A percentile compares a stretch with the other conserved stretches of the same genome.
Conservation (phyloP, 2,329 filamentous ascomycete genomes). For the Biscogniauxia sp. region DNA sequence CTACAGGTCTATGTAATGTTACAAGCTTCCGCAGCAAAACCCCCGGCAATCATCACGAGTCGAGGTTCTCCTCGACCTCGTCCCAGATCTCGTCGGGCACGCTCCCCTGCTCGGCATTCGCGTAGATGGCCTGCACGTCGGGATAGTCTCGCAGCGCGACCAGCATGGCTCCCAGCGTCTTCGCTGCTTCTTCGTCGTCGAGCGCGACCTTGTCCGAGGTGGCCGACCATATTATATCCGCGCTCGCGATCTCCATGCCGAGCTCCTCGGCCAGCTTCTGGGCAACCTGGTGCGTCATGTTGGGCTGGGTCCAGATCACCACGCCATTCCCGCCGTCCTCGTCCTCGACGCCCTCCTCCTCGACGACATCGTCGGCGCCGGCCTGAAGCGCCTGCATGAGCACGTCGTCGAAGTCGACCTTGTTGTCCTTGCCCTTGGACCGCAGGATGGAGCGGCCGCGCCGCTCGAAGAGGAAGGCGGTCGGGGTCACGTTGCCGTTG, state of each 20-base stretch:
- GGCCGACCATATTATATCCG: constrained; percentile 81
- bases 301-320: constrained; percentile 68
- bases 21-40: constrained; percentile 22
- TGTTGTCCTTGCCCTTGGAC: constrained; percentile 42
- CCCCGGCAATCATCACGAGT: constrained; percentile 23
- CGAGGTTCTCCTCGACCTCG: constrained; percentile 51
- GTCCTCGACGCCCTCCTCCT: constrained; percentile 59
- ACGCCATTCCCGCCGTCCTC: constrained; percentile 56
- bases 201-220: constrained; percentile 72
- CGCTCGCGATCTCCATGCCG: constrained; percentile 65
- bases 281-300: constrained; percentile 61
- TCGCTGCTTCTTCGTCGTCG: constrained; percentile 53
- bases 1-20: constrained; percentile 32
- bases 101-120: constrained; percentile 59
- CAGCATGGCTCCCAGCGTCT: constrained; percentile 59
- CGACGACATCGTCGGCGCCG: constrained; percentile 67
- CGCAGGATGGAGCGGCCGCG: constrained; percentile 73
- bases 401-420: constrained; percentile 61
- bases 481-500: constrained; percentile 69
- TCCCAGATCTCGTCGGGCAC: constrained; percentile 55
- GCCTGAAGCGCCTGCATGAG: constrained; percentile 82
- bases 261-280: constrained; percentile 62
- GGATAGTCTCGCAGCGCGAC: constrained; percentile 62
- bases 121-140: constrained; percentile 76
- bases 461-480: constrained; percentile 81